Evolutionary conservation across 495 filamentous ascomycete species (phyloP).

Genomic region (Talaromyces wortmannii): DNA sequence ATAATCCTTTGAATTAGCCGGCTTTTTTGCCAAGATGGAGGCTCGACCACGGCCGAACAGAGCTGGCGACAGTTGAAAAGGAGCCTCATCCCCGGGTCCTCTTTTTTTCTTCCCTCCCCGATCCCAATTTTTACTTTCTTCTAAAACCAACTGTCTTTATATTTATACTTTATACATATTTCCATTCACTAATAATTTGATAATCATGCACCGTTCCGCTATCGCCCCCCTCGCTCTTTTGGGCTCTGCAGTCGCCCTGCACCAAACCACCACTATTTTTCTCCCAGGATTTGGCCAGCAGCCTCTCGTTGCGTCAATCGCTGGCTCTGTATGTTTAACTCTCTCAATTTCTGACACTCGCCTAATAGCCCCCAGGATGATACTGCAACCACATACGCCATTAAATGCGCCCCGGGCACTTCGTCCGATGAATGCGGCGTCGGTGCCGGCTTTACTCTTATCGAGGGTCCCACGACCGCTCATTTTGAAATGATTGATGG

Average conservation of each 20-base stretch:
- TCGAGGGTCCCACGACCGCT: constrained; percentile 19
- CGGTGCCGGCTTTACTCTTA: constrained; percentile 21
- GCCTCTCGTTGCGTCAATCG: constrained; percentile 30
- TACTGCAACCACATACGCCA: constrained; percentile 29
- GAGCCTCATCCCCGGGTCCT: too few species aligned
- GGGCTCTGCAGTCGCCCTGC: constrained; percentile 18
- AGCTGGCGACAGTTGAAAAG: too few species aligned
- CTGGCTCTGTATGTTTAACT: constrained; percentile 19
- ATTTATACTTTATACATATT: too few species aligned
- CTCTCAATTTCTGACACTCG: background rate
- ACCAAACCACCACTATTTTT: constrained; percentile 24
- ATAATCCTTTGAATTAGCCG: too few species aligned
- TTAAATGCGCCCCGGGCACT: constrained; percentile 31
- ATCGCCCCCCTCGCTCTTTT: constrained; percentile 5
- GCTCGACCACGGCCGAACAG: too few species aligned
- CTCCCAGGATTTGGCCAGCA: constrained; percentile 27
- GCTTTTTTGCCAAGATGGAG: too few species aligned
- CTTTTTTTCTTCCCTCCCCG: too few species aligned
- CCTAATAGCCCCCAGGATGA: constrained; percentile 10
- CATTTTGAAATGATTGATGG: constrained; percentile 10
- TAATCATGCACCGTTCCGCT: background rate
- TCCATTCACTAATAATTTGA: too few species aligned
- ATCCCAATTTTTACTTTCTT: too few species aligned
- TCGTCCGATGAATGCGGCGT: constrained; percentile 23
- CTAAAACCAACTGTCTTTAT: too few species aligned